Base-by-base conservation (phyloP, 1,139 yeast species). In the Groenewaldozyma sp. region DNA sequence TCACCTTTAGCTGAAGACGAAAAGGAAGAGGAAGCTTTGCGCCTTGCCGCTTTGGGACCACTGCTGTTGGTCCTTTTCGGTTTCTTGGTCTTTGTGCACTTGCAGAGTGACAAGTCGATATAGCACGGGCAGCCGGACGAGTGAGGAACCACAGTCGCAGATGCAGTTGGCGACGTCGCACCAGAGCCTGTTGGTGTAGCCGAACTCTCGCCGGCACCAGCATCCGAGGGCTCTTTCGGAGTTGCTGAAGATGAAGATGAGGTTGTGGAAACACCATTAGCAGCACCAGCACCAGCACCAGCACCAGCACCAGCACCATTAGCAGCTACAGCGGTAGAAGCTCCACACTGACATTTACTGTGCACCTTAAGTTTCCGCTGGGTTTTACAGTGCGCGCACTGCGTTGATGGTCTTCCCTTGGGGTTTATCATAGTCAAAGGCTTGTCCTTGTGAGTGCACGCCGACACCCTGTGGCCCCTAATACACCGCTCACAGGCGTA, bases 401-500 rank as follows among this genome's bases (percentile, higher is more conserved):
- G 95, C 2, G 95, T 79, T 0, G 95, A 78, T 1, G 98, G 98
- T 41, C 98, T 70, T 3, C 98, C 98, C 58, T 88, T 91, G 10
- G 95, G 95, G 58, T 88, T 88, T 59, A 91, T 88, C 84, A 82
- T 81, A 56, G 84, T 80, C 49, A 91, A 65, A 2, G 94, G 94
- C 56, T 82, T 86, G 52, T 91, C 95, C 1, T 91, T 78, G 59
- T 91, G 98, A 39, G 81, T 78, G 62, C 98, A 91, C 4, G 94
- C 78, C 2, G 96, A 82, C 31, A 88, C 97, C 42, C 97, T 69
- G 57, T 91, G 97, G 38, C 98, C 98, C 48, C 98, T 72, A 41
- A 91, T 87, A 62, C 98, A 91, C 49, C 96, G 69, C 60, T 62
- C 95, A 60, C 98, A 88, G 44, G 98, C 97, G 63, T 87, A 88